Base-by-base conservation (phyloP, 2,329 filamentous ascomycete species). In the Volutella citrinella region DNA sequence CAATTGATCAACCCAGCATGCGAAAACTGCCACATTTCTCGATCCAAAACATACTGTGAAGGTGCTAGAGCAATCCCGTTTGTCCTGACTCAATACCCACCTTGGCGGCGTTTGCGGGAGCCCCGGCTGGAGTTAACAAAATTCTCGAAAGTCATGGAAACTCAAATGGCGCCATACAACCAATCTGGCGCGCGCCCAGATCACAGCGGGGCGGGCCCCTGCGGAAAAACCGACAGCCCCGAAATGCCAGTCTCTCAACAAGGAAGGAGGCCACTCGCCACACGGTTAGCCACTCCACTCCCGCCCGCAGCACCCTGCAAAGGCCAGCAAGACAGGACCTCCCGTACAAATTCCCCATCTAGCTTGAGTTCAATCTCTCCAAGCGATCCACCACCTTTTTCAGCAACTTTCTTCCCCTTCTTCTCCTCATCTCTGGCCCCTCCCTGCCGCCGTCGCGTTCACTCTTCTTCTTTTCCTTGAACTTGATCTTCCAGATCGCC, bases 321-420 rank as follows among this genome's bases (percentile, higher is more conserved):
- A 54, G 51, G 51, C 51, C 51, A 54, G 43, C 51, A 44, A 48
- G 46, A 46, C 51, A 48, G 46, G 46, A 52, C 50, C 49, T 37
- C 32, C 22, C 34, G 18, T 37, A 43, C 36, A 26, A 42, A 44
- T 39, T 36, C 13, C 45, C 27, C 24, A 22, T 30, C 27, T 19
- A 26, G 27, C 38, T 41, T 42, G 35, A 36, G 38, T 40, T 36
- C 36, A 22, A 33, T 23, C 25, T 28, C 25, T 30, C 32, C 27
- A 38, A 29, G 28, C 38, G 28, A 34, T 39, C 34, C 29, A 37
- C 29, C 37, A 25, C 25, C 34, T 30, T 29, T 20, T 39, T 36
- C 15, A 27, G 17, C 34, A 27, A 14, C 33, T 30, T 19, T 16
- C 28, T 21, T 27, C 13, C 31, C 38, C 34, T 23, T 20, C 27